Conservation (phyloP, 208 protist genomes). For the Trypanosoma melophagium region DNA sequence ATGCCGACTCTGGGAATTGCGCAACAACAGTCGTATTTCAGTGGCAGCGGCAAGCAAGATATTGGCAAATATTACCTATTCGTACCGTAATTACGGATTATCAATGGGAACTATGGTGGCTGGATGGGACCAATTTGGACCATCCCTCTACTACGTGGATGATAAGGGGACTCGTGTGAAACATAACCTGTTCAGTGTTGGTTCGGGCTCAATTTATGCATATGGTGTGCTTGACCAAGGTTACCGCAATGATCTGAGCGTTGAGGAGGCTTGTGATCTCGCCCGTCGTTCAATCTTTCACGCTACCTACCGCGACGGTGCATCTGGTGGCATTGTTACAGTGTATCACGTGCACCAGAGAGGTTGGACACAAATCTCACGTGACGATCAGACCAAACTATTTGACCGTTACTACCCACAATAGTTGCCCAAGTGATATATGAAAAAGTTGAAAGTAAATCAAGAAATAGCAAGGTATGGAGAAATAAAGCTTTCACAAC, state of each 20-base stretch:
- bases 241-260: slow-evolving; percentile 92
- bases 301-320: slow-evolving; percentile 99
- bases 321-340: slow-evolving; percentile 97
- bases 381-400: slow-evolving; percentile 91
- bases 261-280: slow-evolving; percentile 98
- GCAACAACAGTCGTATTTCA: slow-evolving; percentile 97
- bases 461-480: background rate
- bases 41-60: slow-evolving; percentile 99
- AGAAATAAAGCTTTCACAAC: background rate
- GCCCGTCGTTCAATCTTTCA: slow-evolving; percentile 98
- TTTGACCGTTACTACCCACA: slow-evolving; percentile 74
- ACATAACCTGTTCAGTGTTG: slow-evolving; percentile 98
- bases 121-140: slow-evolving; percentile 97
- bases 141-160: slow-evolving; percentile 99
- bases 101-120: slow-evolving; percentile 99
- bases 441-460: slow-evolving; percentile 2
- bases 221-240: slow-evolving; percentile 98
- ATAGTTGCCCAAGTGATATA: background rate
- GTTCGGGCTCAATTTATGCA: slow-evolving; percentile 99
- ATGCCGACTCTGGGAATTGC: slow-evolving; percentile 92
- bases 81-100: slow-evolving; percentile 97
- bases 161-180: slow-evolving; percentile 98
- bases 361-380: slow-evolving; percentile 95
- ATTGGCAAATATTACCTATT: slow-evolving; percentile 99
- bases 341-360: slow-evolving; percentile 95